Evolutionary conservation across 352 stramenopile genomes (phyloP).

Genomic region (Phytopythium chamaehyphon): DNA sequence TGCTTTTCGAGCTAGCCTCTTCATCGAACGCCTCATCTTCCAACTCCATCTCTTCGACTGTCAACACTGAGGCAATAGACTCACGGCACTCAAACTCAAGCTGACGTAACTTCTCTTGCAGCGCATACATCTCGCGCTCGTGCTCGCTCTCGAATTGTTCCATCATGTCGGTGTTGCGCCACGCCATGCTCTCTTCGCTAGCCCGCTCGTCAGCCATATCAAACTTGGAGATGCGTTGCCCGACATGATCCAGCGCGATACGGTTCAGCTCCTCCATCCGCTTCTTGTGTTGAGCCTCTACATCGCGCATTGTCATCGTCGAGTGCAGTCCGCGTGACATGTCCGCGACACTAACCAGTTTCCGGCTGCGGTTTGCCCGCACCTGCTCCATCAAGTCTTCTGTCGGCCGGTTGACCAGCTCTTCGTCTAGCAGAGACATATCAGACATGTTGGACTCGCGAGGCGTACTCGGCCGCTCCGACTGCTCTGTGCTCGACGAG

Average conservation of each 20-base stretch:
- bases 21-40: slow-evolving; percentile 9
- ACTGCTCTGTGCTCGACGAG: slow-evolving; percentile 18
- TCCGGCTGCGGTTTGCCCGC: slow-evolving; percentile 27
- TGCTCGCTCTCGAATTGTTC: slow-evolving; percentile 38
- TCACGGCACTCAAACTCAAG: slow-evolving; percentile 54
- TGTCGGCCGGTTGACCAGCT: slow-evolving; percentile 44
- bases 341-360: slow-evolving; percentile 2
- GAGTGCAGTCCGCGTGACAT: slow-evolving; percentile 16
- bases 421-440: slow-evolving; percentile 29
- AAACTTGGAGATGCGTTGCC: slow-evolving; percentile 38
- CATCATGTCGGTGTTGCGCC: slow-evolving; percentile 44
- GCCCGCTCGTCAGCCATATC: slow-evolving; percentile 11
- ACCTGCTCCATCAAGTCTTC: slow-evolving; percentile 43
- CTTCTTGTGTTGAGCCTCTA: slow-evolving; percentile 39
- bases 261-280: slow-evolving; percentile 56
- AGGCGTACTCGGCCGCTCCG: slow-evolving; percentile 14
- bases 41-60: slow-evolving; percentile 35
- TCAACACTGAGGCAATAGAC: slow-evolving; percentile 51
- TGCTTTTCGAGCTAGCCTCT: slow-evolving; percentile 15
- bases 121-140: slow-evolving; percentile 36
- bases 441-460: slow-evolving; percentile 13
- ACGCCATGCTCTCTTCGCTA: slow-evolving; percentile 19
- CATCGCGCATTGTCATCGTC: slow-evolving; percentile 31
- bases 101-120: slow-evolving; percentile 33
- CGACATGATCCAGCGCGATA: slow-evolving; percentile 43